Evolutionary conservation across 257 asterid genomes (phyloP).

Genomic region (Primulina eburnea): DNA sequence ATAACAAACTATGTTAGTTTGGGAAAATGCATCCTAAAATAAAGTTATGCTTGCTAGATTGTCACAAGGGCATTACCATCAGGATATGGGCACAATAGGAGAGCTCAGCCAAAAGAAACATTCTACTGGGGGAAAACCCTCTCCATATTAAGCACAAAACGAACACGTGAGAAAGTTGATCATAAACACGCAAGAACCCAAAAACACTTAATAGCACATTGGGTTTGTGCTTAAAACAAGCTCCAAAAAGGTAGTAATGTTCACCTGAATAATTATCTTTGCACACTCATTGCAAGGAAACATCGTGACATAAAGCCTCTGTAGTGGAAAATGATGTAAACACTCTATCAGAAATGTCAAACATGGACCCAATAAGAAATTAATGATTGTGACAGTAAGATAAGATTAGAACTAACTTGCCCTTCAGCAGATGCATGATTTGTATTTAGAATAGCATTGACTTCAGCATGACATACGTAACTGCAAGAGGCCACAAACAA

Average conservation of each 20-base stretch:
- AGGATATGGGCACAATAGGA: too few relatives aligned
- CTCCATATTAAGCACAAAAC: background rate
- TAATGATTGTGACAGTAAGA: slow-evolving; percentile 1
- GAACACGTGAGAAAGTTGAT: background rate
- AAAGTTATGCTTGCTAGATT: background rate
- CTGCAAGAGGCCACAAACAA: slow-evolving; percentile 36
- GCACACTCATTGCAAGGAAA: slow-evolving; percentile 97
- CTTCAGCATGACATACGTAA: slow-evolving; percentile 95
- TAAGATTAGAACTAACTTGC: slow-evolving; percentile 53
- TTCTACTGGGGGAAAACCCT: too few relatives aligned
- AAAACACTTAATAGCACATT: background rate
- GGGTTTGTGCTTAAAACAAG: background rate
- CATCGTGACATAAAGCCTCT: slow-evolving; percentile 94
- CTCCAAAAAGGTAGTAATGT: background rate
- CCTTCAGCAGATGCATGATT: slow-evolving; percentile 96
- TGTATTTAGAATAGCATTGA: slow-evolving; percentile 86
- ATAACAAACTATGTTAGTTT: background rate
- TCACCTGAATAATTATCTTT: slow-evolving; percentile 87
- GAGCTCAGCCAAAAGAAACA: too few relatives aligned
- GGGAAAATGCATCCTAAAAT: background rate
- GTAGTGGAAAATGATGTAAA: slow-evolving; percentile 35
- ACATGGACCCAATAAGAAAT: slow-evolving; percentile 12
- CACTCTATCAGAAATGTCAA: slow-evolving; percentile 16
- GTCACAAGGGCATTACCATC: too few relatives aligned
- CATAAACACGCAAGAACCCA: slow-evolving; percentile 8